Percentiles rank a stretch among this genome's conserved stretches.
These are phyloP conservation scores for Penicillium sp. DNA, from an alignment of 2,329 filamentous ascomycete species.

Conservation along the genomic window DNA sequence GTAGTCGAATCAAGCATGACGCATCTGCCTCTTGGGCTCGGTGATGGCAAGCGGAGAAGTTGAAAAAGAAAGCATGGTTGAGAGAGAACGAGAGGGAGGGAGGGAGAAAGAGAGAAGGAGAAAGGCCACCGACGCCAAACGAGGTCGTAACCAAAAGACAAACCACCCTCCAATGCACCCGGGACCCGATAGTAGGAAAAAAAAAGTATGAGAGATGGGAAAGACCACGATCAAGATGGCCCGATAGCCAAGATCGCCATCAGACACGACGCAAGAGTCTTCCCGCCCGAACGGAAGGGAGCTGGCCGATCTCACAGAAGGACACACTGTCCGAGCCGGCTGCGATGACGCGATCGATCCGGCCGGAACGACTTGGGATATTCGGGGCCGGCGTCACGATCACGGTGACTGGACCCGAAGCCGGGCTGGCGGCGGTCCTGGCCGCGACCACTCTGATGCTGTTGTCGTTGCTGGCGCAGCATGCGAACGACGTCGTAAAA, in stretches of 20 bases:
- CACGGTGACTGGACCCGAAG: slow-evolving; percentile 33
- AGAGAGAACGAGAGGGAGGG: not conserved
- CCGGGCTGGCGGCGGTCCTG: slow-evolving; percentile 40
- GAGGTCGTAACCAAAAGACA: slow-evolving; percentile 26
- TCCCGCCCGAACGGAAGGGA: slow-evolving; percentile 11
- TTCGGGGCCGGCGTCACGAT: slow-evolving; percentile 39
- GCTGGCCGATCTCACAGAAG: slow-evolving; percentile 39
- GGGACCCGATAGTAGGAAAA: slow-evolving; percentile 19
- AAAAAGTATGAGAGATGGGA: slow-evolving; percentile 7
- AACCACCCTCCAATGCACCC: slow-evolving; percentile 30
- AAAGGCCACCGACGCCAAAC: slow-evolving; percentile 24
- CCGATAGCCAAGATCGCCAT: slow-evolving; percentile 11
- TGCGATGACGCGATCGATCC: slow-evolving; percentile 40
- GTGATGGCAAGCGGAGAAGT: too few relatives aligned
- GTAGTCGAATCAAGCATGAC: too few relatives aligned
- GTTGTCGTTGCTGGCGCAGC: slow-evolving; percentile 75
- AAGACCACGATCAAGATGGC: slow-evolving; percentile 10
- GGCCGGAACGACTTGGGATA: slow-evolving; percentile 41
- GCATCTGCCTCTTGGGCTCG: too few relatives aligned
- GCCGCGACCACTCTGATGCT: slow-evolving; percentile 36
- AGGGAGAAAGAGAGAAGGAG: slow-evolving; percentile 3
- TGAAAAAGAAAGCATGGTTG: too few relatives aligned
- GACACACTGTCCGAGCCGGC: slow-evolving; percentile 34
- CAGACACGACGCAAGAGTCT: slow-evolving; percentile 3
- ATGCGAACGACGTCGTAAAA: slow-evolving; percentile 97